Evolutionary conservation across 371 early-diverging fungal genomes (phyloP).

Genomic region (Blakeslea trispora): DNA sequence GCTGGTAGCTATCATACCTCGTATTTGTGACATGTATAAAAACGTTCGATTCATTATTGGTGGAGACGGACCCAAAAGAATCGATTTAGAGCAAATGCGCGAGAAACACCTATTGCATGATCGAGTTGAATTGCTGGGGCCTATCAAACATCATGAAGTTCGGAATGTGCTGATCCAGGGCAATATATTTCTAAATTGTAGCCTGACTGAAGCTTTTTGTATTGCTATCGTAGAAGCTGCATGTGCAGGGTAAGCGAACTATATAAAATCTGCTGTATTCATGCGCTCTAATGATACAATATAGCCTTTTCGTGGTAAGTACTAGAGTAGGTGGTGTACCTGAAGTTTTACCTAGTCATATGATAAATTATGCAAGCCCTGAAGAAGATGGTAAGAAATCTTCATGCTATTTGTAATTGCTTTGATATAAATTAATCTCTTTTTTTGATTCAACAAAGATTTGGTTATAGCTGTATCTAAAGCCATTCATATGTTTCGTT

Average conservation of each 20-base stretch:
- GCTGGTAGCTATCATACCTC: constrained; percentile 89
- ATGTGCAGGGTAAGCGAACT: constrained; percentile 76
- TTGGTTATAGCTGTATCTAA: constrained; percentile 71
- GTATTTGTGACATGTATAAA: constrained; percentile 85
- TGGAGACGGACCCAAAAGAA: constrained; percentile 97
- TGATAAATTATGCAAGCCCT: constrained; percentile 94
- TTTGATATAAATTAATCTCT: neutral
- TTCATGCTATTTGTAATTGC: neutral
- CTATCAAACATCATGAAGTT: constrained; percentile 85
- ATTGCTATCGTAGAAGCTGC: constrained; percentile 99
- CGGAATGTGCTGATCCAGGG: constrained; percentile 91
- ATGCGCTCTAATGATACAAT: too few relatives aligned
- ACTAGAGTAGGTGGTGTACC: constrained; percentile 99
- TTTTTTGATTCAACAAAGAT: constrained; percentile 42
- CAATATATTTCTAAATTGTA: constrained; percentile 98
- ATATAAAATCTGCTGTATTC: neutral
- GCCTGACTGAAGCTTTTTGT: constrained; percentile 99
- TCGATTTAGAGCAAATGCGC: constrained; percentile 97
- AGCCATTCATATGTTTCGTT: constrained; percentile 75
- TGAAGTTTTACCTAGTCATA: constrained; percentile 95
- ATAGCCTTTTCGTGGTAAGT: constrained; percentile 92
- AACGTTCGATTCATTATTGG: constrained; percentile 94
- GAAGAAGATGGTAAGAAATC: constrained; percentile 81
- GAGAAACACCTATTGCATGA: constrained; percentile 93
- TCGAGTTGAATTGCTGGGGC: constrained; percentile 92